These are phyloP conservation scores for Dissoconium aciculare DNA, from an alignment of 2,329 filamentous ascomycete species.

Conservation along the genomic window DNA sequence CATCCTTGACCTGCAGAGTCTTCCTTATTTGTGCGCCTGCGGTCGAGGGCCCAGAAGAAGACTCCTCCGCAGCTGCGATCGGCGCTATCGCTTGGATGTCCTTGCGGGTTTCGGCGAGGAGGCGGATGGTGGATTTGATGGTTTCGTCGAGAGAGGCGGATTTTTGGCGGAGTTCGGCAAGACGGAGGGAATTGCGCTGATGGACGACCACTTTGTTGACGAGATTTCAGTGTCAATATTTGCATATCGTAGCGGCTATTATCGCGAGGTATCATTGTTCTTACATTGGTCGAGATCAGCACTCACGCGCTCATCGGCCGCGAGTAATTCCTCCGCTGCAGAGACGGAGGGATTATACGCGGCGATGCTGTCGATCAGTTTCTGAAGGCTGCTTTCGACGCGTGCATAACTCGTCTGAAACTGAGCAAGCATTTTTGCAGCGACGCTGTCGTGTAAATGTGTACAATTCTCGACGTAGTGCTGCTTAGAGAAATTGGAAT, in stretches of 20 bases:
- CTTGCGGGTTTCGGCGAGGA: conserved; percentile 57
- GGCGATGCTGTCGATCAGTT: conserved; percentile 62
- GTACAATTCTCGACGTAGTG: too few species aligned
- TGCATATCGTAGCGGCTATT: too few species aligned
- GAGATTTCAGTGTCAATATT: too few species aligned
- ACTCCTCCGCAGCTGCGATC: too few species aligned
- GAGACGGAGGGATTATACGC: conserved; percentile 63
- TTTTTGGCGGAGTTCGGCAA: conserved; percentile 52
- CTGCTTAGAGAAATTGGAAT: too few species aligned
- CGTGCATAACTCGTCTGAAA: conserved; percentile 32
- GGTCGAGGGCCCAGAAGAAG: too few species aligned
- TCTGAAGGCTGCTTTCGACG: conserved; percentile 40
- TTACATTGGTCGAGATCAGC: conserved; percentile 51
- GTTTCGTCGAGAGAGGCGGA: conserved; percentile 53
- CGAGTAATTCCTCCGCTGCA: conserved; percentile 53
- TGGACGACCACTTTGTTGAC: conserved; percentile 50
- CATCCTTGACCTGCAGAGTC: conserved; percentile 51
- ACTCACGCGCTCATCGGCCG: conserved; percentile 53
- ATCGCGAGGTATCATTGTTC: conserved; percentile 6
- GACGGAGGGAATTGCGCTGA: conserved; percentile 57
- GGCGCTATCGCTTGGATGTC: conserved; percentile 47
- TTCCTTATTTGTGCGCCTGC: conserved; percentile 25
- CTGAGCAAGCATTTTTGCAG: conserved; percentile 26
- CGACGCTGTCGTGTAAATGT: too few species aligned
- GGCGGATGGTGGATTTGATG: conserved; percentile 54